phyloP scores from a whole-genome alignment of 805 yeast genomes.

The Yarrowia phangngaensis region DNA sequence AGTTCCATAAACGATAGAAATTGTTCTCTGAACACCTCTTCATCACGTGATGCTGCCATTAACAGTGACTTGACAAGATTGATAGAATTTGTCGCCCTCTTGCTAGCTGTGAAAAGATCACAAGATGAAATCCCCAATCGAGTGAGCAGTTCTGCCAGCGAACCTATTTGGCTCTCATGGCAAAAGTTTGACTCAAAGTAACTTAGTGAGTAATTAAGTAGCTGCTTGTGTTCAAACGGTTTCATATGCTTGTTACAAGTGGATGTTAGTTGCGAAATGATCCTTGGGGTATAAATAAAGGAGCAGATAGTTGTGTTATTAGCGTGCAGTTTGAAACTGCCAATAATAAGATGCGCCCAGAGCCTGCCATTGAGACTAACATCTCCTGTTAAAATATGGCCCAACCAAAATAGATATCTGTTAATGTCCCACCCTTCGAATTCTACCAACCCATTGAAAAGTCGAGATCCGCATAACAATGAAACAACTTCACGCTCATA shows the following conservation, averaged over 20 bases:
- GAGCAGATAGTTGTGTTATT: neutral
- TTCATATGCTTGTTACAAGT: neutral
- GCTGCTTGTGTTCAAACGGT: constrained; percentile 6
- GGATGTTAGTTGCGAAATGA: neutral
- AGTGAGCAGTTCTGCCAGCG: constrained; percentile 3
- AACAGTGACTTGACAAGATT: constrained; percentile 6
- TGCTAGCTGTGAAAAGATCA: neutral
- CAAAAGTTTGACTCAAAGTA: neutral
- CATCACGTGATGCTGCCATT: constrained; percentile 5
- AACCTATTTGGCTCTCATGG: neutral
- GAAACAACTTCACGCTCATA: constrained; percentile 4
- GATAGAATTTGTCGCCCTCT: neutral
- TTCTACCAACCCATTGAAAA: constrained; percentile 1
- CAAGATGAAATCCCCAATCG: neutral
- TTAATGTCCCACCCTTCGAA: neutral
- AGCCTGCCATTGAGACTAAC: neutral
- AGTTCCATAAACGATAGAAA: neutral
- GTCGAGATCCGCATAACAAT: neutral
- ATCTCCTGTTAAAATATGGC: neutral
- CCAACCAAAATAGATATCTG: constrained; percentile 9
- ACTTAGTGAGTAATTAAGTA: neutral
- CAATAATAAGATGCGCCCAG: neutral
- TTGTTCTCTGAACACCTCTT: neutral
- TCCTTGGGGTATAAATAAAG: neutral
- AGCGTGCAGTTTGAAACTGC: neutral